phyloP scores from a whole-genome alignment of 768 basidiomycete genomes.

The Asterophora lycoperdoides region DNA sequence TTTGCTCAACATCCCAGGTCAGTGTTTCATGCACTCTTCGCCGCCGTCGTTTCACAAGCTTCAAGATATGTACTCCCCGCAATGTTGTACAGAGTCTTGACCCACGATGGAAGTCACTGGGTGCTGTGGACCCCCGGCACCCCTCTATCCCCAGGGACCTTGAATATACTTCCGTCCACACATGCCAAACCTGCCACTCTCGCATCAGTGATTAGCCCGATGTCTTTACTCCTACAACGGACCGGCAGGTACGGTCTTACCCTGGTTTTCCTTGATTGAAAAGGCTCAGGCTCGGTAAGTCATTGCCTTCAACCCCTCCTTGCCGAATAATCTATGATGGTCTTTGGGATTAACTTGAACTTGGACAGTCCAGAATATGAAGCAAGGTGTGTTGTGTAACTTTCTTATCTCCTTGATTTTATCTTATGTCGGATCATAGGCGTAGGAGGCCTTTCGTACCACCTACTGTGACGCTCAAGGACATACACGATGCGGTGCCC shows the following conservation, averaged over 20 bases:
- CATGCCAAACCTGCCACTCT: slow-evolving; percentile 1
- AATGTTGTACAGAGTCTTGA: no score
- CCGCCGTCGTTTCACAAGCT: no score
- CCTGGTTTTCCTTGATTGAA: slow-evolving; percentile 5
- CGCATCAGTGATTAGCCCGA: slow-evolving; percentile 5
- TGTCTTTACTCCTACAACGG: slow-evolving; percentile 7
- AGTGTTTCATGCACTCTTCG: no score
- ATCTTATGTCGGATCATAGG: slow-evolving; percentile 19
- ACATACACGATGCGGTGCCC: slow-evolving; percentile 53
- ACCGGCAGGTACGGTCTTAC: slow-evolving; percentile 6
- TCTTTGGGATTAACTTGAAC: slow-evolving; percentile 26
- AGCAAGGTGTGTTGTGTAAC: slow-evolving; percentile 24
- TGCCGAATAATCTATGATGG: slow-evolving; percentile 13
- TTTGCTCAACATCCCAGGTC: no score
- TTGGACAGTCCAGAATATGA: slow-evolving; percentile 39
- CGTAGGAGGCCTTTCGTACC: slow-evolving; percentile 44
- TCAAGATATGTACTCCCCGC: no score
- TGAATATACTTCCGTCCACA: slow-evolving; percentile 2
- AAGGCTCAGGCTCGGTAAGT: background rate
- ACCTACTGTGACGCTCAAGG: slow-evolving; percentile 45
- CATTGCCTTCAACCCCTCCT: slow-evolving; percentile 1
- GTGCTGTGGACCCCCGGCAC: slow-evolving; percentile 6
- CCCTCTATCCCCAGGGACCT: background rate
- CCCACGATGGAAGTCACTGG: no score
- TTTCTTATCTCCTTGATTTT: background rate